Evolutionary conservation across 1,284 basidiomycete genomes (phyloP), one percentile per base, ranked within the genome.

Genomic region (Microbotryomycetes sp.): DNA sequence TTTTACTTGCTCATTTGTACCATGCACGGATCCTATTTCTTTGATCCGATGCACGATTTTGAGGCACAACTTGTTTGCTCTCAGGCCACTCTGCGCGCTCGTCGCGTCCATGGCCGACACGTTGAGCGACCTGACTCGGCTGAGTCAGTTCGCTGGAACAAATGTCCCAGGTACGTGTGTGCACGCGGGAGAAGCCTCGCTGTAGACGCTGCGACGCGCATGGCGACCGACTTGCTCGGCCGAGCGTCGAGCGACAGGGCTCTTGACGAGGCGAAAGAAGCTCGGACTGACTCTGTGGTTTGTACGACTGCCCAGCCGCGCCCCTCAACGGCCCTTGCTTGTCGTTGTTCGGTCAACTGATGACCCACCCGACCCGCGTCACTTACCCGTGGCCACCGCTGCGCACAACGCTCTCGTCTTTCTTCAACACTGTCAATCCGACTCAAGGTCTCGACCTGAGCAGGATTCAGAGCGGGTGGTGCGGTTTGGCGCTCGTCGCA

Each of bases 321-420:
- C 41, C 57, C 15, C 29, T 35, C 2, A 29, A 45, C 23, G 57
- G 57, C 18, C 51, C 52, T 9, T 53, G 51, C 53, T 21, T 59
- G 29, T 29, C 41, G 9, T 26, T 54, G 21, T 59, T 59, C 23
- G 58, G 58, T 16, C 58, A 41, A 26, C 13, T 59, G 35, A 45
- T 59, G 5, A 54, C 58, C 13, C 52, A 59, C 35, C 50, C 58
- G 15, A 48, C 52, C 0, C 45, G 50, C 4, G 52, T 54, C 21
- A 59, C 58, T 11, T 59, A 54, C 31, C 58, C 58, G 4, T 59
- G 58, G 58, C 16, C 49, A 11, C 46, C 58, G 6, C 47, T 59
- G 4, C 52, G 58, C 15, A 45, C 46, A 28, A 52, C 52, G 5
- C 31, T 59, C 13, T n/a, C 29, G 30, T 27, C 29, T 18, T 59